Conservation (phyloP, 2,329 filamentous ascomycete species). For the Scedosporium dehoogii region DNA sequence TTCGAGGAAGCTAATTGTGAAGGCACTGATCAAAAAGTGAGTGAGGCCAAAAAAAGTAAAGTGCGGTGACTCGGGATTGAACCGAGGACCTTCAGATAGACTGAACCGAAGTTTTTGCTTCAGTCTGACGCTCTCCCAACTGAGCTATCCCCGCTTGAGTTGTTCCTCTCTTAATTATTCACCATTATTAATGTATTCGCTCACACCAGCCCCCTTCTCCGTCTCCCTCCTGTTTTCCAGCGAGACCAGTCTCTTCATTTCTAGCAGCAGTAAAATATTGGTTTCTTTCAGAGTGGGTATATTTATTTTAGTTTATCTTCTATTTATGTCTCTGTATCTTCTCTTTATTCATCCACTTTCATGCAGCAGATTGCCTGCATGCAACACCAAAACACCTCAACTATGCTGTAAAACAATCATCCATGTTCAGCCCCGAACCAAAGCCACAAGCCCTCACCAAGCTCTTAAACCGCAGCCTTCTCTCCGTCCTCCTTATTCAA, state of each 20-base stretch:
- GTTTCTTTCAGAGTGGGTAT: too few relatives aligned
- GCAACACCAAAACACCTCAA: too few relatives aligned
- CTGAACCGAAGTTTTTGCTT: neutral
- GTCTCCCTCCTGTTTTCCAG: too few relatives aligned
- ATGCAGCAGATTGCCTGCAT: too few relatives aligned
- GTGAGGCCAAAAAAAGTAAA: neutral
- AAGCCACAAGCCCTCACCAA: neutral
- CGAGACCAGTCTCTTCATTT: neutral
- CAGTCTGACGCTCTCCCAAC: slow-evolving; percentile 2
- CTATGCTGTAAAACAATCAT: too few relatives aligned
- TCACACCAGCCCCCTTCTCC: too few relatives aligned
- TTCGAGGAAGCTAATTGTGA: neutral
- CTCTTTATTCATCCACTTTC: too few relatives aligned
- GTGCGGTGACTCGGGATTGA: neutral
- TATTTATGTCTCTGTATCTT: too few relatives aligned
- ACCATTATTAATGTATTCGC: neutral
- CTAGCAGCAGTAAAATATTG: too few relatives aligned
- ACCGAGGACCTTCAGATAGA: slow-evolving; percentile 3
- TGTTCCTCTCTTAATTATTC: neutral
- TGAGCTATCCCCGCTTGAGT: slow-evolving; percentile 2
- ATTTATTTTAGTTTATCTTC: too few relatives aligned
- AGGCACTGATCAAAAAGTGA: neutral
- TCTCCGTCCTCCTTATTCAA: slow-evolving; percentile 21
- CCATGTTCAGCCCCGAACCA: too few relatives aligned
- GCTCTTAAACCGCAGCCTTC: neutral